Percentiles rank a stretch among this genome's conserved stretches.
phyloP scores from a whole-genome alignment of 495 filamentous ascomycete species.

The Daldinia concentrica region DNA sequence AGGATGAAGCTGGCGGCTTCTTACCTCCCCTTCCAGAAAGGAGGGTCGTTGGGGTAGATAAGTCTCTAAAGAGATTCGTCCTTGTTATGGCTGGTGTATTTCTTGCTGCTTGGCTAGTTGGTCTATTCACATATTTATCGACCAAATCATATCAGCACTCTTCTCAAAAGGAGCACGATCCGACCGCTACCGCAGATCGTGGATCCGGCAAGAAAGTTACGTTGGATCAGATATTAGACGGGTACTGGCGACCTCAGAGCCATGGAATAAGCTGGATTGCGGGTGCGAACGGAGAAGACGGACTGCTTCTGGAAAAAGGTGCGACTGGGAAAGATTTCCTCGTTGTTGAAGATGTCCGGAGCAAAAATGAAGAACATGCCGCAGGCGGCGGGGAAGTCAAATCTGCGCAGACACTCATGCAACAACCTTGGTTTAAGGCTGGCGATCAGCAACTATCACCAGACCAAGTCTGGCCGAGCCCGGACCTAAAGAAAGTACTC shows the following conservation, averaged over 20 bases:
- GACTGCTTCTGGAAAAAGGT: conserved; percentile 76
- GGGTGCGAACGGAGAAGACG: conserved; percentile 85
- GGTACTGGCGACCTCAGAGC: conserved; percentile 72
- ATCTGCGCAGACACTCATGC: conserved; percentile 73
- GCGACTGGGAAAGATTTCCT: conserved; percentile 71
- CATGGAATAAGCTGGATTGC: conserved; percentile 90
- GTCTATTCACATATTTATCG: conserved; percentile 76
- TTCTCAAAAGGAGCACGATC: conserved; percentile 70
- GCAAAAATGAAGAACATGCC: conserved; percentile 48
- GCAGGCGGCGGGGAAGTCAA: conserved; percentile 46
- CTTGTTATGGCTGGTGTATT: conserved; percentile 73
- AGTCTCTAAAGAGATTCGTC: conserved; percentile 69
- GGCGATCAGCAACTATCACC: conserved; percentile 62
- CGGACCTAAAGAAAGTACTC: conserved; percentile 84
- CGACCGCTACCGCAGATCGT: conserved; percentile 67
- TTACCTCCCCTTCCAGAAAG: conserved; percentile 46
- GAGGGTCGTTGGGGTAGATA: conserved; percentile 60
- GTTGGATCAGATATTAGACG: conserved; percentile 78
- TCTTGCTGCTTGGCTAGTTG: conserved; percentile 80
- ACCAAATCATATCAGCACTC: conserved; percentile 70
- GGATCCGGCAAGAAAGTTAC: conserved; percentile 82
- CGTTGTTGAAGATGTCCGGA: conserved; percentile 85
- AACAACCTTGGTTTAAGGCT: conserved; percentile 68
- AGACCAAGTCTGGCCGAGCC: conserved; percentile 74
- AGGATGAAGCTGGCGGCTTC: conserved; percentile 57